Evolutionary conservation across 371 early-diverging fungal genomes (phyloP).

Genomic region (Dichotomocladium elegans): DNA sequence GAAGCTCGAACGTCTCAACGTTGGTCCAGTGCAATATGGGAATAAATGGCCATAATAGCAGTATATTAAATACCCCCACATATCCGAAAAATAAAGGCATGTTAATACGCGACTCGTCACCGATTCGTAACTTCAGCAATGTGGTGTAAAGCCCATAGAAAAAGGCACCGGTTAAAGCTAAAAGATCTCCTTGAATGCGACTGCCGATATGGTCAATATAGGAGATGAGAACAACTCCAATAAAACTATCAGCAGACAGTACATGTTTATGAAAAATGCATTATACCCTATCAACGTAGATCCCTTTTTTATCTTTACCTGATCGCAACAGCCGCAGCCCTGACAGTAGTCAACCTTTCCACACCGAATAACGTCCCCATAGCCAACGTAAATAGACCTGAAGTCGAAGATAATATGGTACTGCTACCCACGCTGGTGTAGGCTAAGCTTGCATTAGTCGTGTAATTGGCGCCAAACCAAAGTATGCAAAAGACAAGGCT

Average conservation of each 20-base stretch:
- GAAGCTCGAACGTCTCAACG: constrained; percentile 68
- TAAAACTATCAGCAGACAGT: constrained; percentile 29
- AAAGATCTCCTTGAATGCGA: constrained; percentile 56
- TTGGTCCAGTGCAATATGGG: constrained; percentile 60
- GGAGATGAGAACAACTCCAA: constrained; percentile 58
- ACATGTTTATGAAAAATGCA: background rate
- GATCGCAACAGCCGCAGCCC: constrained; percentile 54
- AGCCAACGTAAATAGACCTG: constrained; percentile 68
- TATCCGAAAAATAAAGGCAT: constrained; percentile 81
- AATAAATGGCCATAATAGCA: constrained; percentile 71
- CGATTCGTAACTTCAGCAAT: constrained; percentile 65
- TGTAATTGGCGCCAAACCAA: constrained; percentile 79
- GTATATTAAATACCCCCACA: constrained; percentile 73
- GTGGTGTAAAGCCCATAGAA: constrained; percentile 81
- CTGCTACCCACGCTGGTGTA: constrained; percentile 78
- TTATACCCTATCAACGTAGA: no score
- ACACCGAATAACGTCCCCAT: constrained; percentile 66
- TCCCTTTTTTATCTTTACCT: constrained; percentile 29
- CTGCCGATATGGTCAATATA: constrained; percentile 25
- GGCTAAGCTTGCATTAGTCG: constrained; percentile 72
- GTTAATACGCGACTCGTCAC: constrained; percentile 68
- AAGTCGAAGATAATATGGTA: constrained; percentile 36
- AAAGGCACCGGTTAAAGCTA: constrained; percentile 70
- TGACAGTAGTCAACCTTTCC: constrained; percentile 53
- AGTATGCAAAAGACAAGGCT: constrained; percentile 71